Percentiles rank a stretch among this genome's conserved stretches.
Evolutionary conservation across 2,329 filamentous ascomycete genomes (phyloP).

Genomic region (Chaetothyriales sp.): DNA sequence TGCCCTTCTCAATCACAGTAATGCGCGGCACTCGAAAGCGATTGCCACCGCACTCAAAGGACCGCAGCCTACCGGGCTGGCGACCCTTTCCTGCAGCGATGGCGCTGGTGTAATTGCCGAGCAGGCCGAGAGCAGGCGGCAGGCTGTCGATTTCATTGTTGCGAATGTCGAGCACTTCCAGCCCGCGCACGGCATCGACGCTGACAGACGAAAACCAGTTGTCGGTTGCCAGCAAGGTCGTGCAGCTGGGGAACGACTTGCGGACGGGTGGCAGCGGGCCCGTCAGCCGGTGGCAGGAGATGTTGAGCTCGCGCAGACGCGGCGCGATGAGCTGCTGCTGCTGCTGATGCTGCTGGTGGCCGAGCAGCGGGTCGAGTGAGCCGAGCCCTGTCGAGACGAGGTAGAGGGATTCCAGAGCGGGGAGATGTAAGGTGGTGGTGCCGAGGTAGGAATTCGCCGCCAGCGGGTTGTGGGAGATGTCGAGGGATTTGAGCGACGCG

Average conservation of each 20-base stretch:
- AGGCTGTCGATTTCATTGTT: conserved; percentile 77
- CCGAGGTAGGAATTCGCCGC: conserved; percentile 52
- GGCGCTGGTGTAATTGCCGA: conserved; percentile 41
- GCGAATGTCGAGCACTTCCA: conserved; percentile 61
- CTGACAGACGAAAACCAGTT: conserved; percentile 63
- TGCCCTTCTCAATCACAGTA: conserved; percentile 72
- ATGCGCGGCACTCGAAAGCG: conserved; percentile 75
- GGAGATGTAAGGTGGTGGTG: conserved; percentile 50
- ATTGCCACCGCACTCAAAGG: conserved; percentile 66
- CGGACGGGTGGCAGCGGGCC: conserved; percentile 51
- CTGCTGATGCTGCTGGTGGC: too few relatives aligned
- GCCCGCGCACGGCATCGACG: conserved; percentile 56
- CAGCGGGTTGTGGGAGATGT: conserved; percentile 56
- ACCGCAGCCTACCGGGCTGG: conserved; percentile 40
- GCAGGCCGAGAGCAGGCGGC: conserved; percentile 63
- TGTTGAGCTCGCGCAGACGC: conserved; percentile 57
- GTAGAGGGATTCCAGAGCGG: conserved; percentile 61
- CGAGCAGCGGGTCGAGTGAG: conserved; percentile 50
- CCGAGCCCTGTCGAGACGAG: conserved; percentile 60
- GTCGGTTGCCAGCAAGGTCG: conserved; percentile 57
- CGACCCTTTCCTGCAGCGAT: conserved; percentile 16
- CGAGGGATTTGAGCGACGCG: conserved; percentile 54
- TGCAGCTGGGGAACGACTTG: conserved; percentile 52
- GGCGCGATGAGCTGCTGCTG: conserved; percentile 67
- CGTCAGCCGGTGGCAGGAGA: conserved; percentile 67